These are phyloP conservation scores for Calophaca sinica DNA, from an alignment of 306 rosid genomes.

Conservation along the genomic window DNA sequence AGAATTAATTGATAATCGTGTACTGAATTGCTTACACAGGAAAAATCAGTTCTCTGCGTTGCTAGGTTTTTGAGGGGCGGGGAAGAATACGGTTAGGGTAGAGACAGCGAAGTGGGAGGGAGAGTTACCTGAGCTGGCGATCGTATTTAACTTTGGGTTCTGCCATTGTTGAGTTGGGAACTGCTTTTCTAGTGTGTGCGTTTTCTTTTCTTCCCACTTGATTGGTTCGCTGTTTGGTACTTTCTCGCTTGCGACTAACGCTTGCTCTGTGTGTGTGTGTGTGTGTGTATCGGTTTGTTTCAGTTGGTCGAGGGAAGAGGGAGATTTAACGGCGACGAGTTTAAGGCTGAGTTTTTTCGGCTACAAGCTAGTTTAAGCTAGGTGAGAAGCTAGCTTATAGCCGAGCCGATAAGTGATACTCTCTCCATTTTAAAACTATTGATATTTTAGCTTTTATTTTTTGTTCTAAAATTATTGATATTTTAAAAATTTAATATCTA, in stretches of 20 bases:
- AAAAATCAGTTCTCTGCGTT: neutral
- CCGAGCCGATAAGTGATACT: no score
- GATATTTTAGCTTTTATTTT: no score
- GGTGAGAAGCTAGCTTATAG: no score
- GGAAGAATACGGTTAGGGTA: neutral
- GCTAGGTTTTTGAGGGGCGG: conserved; percentile 2
- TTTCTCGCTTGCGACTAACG: conserved; percentile 40
- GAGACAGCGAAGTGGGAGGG: neutral
- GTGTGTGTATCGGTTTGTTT: neutral
- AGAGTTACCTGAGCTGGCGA: conserved; percentile 82
- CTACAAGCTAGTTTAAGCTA: no score
- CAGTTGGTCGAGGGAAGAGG: neutral
- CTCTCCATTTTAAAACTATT: no score
- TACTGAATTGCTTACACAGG: neutral
- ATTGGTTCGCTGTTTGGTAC: neutral
- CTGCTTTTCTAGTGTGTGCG: neutral
- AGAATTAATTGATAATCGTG: conserved; percentile 5
- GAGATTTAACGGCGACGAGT: conserved; percentile 16
- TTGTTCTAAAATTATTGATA: no score
- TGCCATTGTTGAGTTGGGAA: conserved; percentile 58
- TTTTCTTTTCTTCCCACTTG: neutral
- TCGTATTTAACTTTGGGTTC: conserved; percentile 83
- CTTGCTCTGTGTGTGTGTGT: conserved; percentile 20
- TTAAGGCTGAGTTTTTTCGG: no score
- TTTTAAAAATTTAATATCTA: no score